phyloP scores from a whole-genome alignment of 2,329 filamentous ascomycete species.

The Cytospora paraplurivora region DNA sequence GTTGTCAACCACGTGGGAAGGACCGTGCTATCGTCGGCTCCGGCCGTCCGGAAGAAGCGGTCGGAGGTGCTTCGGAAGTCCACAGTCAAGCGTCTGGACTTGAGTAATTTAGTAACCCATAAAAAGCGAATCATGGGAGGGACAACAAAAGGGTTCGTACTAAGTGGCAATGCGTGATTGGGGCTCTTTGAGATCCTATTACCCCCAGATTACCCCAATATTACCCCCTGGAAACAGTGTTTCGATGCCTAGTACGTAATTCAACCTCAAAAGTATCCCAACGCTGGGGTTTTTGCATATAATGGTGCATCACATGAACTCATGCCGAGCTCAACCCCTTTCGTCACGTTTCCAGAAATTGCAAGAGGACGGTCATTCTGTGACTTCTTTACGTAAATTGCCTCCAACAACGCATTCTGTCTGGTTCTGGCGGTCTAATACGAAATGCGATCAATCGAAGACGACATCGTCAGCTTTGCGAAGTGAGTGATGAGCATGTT shows the following conservation, averaged over 20 bases:
- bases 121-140: no score
- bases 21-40: no score
- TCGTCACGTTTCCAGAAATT: constrained; percentile 9
- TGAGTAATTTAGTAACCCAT: no score
- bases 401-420: constrained; percentile 8
- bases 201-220: constrained; percentile 29
- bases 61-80: no score
- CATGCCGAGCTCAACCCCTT: constrained; percentile 5
- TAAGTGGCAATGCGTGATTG: constrained; percentile 17
- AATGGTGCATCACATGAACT: constrained; percentile 17
- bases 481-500: neutral
- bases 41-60: no score
- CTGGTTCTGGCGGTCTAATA: constrained; percentile 17
- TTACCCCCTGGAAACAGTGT: constrained; percentile 24
- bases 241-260: constrained; percentile 28
- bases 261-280: constrained; percentile 1
- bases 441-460: constrained; percentile 4
- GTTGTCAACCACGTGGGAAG: no score
- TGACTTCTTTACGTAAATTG: constrained; percentile 26
- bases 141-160: neutral
- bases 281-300: neutral
- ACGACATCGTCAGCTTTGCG: neutral
- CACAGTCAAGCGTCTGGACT: no score
- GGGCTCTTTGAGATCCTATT: constrained; percentile 18
- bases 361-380: constrained; percentile 5